Conservation (phyloP, 1,139 yeast genomes). For the Protomyces pachydermus region DNA sequence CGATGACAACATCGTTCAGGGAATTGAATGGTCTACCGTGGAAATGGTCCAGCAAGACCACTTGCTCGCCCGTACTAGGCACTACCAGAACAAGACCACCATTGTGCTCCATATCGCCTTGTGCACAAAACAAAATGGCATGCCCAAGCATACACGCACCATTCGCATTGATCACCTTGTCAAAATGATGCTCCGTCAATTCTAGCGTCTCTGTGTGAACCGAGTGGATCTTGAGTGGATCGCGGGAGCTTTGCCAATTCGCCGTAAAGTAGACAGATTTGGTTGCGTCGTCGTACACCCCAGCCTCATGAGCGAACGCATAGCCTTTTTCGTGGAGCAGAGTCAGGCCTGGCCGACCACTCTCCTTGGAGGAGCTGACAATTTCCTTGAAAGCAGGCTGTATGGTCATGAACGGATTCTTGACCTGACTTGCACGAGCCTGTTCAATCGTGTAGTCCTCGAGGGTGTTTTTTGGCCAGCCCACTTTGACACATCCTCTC, state of each 20-base stretch:
- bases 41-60: slow-evolving; percentile 27
- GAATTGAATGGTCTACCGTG: slow-evolving; percentile 30
- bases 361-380: no score
- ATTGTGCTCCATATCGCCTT: slow-evolving; percentile 22
- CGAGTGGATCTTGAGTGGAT: slow-evolving; percentile 26
- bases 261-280: slow-evolving; percentile 30
- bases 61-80: slow-evolving; percentile 22
- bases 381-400: no score
- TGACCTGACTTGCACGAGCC: no score
- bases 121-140: slow-evolving; percentile 30
- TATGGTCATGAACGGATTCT: no score
- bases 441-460: no score
- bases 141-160: slow-evolving; percentile 30
- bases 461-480: no score
- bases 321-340: slow-evolving; percentile 17
- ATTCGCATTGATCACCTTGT: slow-evolving; percentile 28
- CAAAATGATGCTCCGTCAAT: slow-evolving; percentile 14
- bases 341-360: no score
- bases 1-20: slow-evolving; percentile 31
- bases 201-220: slow-evolving; percentile 24
- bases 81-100: slow-evolving; percentile 26
- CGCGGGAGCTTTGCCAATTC: slow-evolving; percentile 28
- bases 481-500: no score
- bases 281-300: slow-evolving; percentile 29
- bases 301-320: slow-evolving; percentile 32